Conservation (phyloP, 768 basidiomycete genomes). For the Pleurotus salmoneostramineus region DNA sequence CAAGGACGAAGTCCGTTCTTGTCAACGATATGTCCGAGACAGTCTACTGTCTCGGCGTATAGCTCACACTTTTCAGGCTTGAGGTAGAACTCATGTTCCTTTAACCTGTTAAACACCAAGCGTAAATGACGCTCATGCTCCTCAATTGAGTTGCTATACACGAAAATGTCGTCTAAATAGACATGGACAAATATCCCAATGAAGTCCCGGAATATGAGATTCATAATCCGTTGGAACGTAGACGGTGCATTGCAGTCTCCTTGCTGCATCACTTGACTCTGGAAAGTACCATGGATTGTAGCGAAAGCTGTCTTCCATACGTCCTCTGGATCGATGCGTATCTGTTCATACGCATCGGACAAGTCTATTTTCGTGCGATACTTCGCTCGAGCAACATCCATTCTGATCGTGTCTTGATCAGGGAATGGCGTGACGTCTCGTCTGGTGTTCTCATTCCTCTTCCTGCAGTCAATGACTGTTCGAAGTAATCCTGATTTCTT, state of each 20-base stretch:
- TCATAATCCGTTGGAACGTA: constrained; percentile 44
- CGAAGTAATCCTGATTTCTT: constrained; percentile 29
- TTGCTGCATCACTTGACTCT: constrained; percentile 37
- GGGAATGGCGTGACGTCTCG: constrained; percentile 37
- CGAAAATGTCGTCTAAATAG: constrained; percentile 42
- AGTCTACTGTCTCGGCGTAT: constrained; percentile 24
- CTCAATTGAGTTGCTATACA: constrained; percentile 28
- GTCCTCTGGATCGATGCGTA: constrained; percentile 24
- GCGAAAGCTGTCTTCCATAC: constrained; percentile 28
- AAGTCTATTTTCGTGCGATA: constrained; percentile 36
- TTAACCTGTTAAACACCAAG: constrained; percentile 24
- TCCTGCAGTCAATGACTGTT: constrained; percentile 27
- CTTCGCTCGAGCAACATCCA: constrained; percentile 26
- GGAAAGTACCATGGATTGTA: constrained; percentile 30
- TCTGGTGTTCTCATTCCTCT: constrained; percentile 36
- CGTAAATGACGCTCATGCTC: constrained; percentile 32
- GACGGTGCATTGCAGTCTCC: constrained; percentile 42
- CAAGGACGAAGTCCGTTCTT: constrained; percentile 31
- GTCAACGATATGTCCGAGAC: constrained; percentile 37
- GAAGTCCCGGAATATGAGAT: constrained; percentile 28
- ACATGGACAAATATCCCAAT: constrained; percentile 35
- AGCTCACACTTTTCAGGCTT: constrained; percentile 28
- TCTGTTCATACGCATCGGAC: constrained; percentile 39
- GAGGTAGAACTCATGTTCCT: constrained; percentile 24
- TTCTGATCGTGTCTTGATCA: constrained; percentile 29